Conservation (phyloP, 495 filamentous ascomycete species). For the Daldinia vernicosa region DNA sequence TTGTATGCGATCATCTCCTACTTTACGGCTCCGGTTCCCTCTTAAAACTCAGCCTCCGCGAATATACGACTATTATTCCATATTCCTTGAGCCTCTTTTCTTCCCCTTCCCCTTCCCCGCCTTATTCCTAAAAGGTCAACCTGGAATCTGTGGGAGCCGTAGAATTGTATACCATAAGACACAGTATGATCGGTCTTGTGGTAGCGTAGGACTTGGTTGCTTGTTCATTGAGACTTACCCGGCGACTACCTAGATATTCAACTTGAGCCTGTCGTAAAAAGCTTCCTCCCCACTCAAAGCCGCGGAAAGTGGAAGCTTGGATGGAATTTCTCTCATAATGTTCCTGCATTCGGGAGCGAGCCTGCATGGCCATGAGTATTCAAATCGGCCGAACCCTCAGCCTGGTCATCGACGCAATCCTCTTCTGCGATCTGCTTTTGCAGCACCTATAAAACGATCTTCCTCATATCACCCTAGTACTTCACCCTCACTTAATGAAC, state of each 20-base stretch:
- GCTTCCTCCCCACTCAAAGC: conserved; percentile 16
- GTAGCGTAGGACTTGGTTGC: conserved; percentile 2
- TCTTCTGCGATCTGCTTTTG: conserved; percentile 57
- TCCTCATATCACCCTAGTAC: conserved; percentile 33
- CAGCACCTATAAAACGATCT: conserved; percentile 40
- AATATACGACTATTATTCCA: background rate
- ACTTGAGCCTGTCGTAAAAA: conserved; percentile 19
- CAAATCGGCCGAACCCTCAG: conserved; percentile 51
- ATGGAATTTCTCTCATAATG: conserved; percentile 47
- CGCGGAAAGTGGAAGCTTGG: conserved; percentile 23
- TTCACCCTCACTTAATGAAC: conserved; percentile 23
- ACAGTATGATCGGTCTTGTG: conserved; percentile 16
- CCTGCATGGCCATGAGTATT: conserved; percentile 66
- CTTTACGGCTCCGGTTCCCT: background rate
- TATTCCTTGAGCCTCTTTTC: background rate
- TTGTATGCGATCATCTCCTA: background rate
- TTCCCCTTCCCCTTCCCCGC: background rate
- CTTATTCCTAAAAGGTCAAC: background rate
- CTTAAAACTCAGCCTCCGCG: background rate
- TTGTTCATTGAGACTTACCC: background rate
- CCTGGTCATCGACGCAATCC: conserved; percentile 52
- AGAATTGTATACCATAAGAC: conserved; percentile 9
- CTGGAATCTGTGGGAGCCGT: background rate
- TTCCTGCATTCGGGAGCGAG: conserved; percentile 60
- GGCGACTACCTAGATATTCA: conserved; percentile 9